Conservation (phyloP, 768 basidiomycete species). For the Tricholoma sp. region DNA sequence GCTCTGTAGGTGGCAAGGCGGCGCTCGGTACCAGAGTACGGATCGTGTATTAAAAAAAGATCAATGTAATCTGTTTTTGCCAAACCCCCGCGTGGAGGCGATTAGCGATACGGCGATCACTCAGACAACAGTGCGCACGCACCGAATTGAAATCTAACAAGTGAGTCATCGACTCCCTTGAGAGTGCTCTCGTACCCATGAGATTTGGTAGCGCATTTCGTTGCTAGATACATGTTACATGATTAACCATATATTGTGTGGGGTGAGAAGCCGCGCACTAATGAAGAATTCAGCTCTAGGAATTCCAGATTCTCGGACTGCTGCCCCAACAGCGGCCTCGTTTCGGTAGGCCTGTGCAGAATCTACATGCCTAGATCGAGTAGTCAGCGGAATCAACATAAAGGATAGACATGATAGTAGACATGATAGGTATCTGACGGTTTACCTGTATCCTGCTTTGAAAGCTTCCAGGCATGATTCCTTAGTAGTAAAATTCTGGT, state of each 20-base stretch:
- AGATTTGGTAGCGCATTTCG: slow-evolving; percentile 52
- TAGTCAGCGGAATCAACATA: background rate
- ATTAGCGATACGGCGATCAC: background rate
- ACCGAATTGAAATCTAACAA: slow-evolving; percentile 58
- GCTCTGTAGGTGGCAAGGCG: slow-evolving; percentile 73
- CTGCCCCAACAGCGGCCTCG: slow-evolving; percentile 57
- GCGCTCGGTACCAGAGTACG: slow-evolving; percentile 53
- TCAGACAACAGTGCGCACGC: slow-evolving; percentile 19
- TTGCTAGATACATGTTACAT: slow-evolving; percentile 37
- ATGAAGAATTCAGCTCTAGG: slow-evolving; percentile 62
- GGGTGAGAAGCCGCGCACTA: slow-evolving; percentile 33
- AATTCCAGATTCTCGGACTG: slow-evolving; percentile 52
- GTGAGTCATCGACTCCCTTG: slow-evolving; percentile 55
- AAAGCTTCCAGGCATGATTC: slow-evolving; percentile 58
- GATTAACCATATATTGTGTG: background rate
- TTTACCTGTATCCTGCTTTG: slow-evolving; percentile 57
- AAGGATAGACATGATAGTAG: background rate
- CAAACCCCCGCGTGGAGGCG: background rate
- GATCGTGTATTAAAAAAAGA: slow-evolving; percentile 76
- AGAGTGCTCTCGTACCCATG: slow-evolving; percentile 63
- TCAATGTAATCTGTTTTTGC: slow-evolving; percentile 39
- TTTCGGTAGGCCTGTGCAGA: slow-evolving; percentile 68
- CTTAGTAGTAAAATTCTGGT: slow-evolving; percentile 54
- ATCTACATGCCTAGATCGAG: slow-evolving; percentile 56
- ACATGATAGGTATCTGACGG: background rate